These are phyloP conservation scores for Gardenia jasminoides DNA, from an alignment of 257 asterid species.

Conservation along the genomic window DNA sequence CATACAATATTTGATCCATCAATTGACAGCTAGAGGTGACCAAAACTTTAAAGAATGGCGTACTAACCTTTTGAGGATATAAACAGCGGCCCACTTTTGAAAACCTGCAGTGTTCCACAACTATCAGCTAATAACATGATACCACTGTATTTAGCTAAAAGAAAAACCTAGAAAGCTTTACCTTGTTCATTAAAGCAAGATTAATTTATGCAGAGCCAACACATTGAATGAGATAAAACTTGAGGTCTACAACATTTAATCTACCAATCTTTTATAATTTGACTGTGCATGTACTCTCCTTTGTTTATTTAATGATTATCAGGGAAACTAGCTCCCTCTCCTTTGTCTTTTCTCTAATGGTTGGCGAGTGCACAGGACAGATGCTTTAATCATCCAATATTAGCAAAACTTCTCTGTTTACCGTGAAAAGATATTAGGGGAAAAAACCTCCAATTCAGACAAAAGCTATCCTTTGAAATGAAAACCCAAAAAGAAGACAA, in stretches of 20 bases:
- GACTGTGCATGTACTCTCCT: neutral
- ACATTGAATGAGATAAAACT: neutral
- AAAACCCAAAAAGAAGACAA: neutral
- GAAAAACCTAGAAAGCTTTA: constrained; percentile 10
- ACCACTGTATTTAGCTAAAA: constrained; percentile 12
- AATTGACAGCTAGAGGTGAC: neutral
- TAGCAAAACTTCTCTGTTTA: neutral
- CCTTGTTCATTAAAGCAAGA: neutral
- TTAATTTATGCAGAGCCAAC: neutral
- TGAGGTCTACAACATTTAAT: neutral
- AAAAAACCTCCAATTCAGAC: neutral
- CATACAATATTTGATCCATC: neutral
- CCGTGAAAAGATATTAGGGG: neutral
- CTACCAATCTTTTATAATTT: neutral
- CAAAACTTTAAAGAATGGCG: neutral
- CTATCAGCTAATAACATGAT: neutral
- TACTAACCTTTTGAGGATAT: constrained; percentile 93
- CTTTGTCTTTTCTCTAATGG: neutral
- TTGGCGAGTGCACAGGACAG: neutral
- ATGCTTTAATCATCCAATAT: neutral
- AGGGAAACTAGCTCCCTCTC: neutral
- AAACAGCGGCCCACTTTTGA: constrained; percentile 97
- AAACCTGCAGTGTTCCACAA: constrained; percentile 59
- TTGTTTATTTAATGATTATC: neutral
- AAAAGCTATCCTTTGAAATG: neutral